These are phyloP conservation scores for Irpex rosettiformis DNA, from an alignment of 1,284 basidiomycete species.

Conservation along the genomic window DNA sequence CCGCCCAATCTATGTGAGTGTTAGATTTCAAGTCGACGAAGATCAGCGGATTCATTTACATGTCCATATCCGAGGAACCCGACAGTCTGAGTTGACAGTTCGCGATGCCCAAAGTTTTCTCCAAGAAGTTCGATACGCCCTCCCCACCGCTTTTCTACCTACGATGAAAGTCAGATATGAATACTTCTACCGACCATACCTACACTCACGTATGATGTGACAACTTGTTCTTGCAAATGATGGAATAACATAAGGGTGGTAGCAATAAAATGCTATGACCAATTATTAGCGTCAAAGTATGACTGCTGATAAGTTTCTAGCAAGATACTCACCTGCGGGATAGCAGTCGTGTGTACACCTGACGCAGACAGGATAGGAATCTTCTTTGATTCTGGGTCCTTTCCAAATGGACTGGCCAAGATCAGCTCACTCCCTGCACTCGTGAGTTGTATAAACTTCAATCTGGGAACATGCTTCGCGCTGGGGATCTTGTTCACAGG, in stretches of 20 bases:
- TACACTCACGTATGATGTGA: constrained; percentile 6
- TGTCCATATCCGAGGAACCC: constrained; percentile 15
- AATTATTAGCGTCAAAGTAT: not conserved
- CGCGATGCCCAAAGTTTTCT: constrained; percentile 3
- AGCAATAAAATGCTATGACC: constrained; percentile 12
- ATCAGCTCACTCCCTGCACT: constrained; percentile 11
- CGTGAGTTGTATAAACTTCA: constrained; percentile 11
- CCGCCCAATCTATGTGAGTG: constrained; percentile 7
- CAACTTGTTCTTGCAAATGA: constrained; percentile 11
- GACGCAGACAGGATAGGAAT: constrained; percentile 4
- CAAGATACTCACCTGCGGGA: constrained; percentile 10
- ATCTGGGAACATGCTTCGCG: constrained; percentile 2
- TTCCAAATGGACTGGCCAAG: constrained; percentile 4
- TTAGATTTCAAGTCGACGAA: not conserved
- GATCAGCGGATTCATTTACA: not conserved
- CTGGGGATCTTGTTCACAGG: not conserved
- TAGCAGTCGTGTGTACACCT: constrained; percentile 11
- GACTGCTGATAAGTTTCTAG: not conserved
- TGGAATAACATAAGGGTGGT: constrained; percentile 9
- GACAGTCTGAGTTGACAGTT: constrained; percentile 11
- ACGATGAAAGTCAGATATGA: not conserved
- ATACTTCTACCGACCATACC: not conserved
- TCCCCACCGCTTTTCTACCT: constrained; percentile 14
- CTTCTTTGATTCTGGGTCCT: constrained; percentile 2
- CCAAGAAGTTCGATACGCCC: not conserved